These are phyloP conservation scores for Leccinum ochraceum DNA, from an alignment of 768 basidiomycete genomes.

Conservation along the genomic window DNA sequence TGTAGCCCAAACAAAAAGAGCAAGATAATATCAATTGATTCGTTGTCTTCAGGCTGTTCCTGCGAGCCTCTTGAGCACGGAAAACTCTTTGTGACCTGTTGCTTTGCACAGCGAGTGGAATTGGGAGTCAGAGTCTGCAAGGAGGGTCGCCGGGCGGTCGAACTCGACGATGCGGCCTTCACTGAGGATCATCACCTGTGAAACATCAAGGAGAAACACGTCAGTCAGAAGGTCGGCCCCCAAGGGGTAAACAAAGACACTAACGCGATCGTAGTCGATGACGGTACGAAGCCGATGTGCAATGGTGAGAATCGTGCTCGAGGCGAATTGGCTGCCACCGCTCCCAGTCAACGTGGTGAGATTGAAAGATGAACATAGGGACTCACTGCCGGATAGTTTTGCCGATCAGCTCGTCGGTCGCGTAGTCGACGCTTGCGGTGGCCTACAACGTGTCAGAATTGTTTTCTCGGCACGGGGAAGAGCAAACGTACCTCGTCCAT, in stretches of 20 bases:
- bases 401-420: constrained; percentile 85
- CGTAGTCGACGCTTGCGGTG: constrained; percentile 79
- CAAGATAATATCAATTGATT: too few species aligned
- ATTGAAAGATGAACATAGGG: neutral
- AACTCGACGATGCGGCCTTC: constrained; percentile 79
- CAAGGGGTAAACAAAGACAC: constrained; percentile 25
- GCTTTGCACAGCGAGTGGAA: constrained; percentile 74
- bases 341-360: neutral
- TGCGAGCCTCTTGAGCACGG: constrained; percentile 68
- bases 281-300: constrained; percentile 79
- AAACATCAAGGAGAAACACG: neutral
- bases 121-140: constrained; percentile 56
- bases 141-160: constrained; percentile 59
- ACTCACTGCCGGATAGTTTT: constrained; percentile 79
- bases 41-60: constrained; percentile 22
- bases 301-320: constrained; percentile 81
- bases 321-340: constrained; percentile 62
- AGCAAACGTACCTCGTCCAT: constrained; percentile 71
- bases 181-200: constrained; percentile 74
- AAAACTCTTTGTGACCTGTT: constrained; percentile 71
- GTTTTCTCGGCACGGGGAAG: neutral
- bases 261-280: constrained; percentile 80
- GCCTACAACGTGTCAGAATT: constrained; percentile 42
- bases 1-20: neutral
- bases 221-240: constrained; percentile 7